Conservation (phyloP, 305 asterid genomes). For the Rubia balearica region DNA sequence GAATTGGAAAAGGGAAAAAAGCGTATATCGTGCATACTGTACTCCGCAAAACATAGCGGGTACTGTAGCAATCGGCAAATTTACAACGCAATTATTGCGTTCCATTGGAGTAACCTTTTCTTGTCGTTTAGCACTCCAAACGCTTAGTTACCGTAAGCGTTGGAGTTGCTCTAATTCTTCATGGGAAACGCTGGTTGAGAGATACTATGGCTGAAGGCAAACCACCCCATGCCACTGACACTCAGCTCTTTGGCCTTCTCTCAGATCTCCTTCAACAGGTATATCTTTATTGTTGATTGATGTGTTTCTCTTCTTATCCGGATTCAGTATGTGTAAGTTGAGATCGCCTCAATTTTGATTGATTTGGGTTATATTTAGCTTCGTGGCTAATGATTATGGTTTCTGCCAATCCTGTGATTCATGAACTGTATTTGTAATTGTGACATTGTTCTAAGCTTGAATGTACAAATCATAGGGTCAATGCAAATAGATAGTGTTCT, state of each 20-base stretch:
- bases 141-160: too few species aligned
- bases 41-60: too few species aligned
- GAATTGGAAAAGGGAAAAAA: too few species aligned
- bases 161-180: too few species aligned
- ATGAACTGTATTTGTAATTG: neutral
- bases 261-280: slow-evolving; percentile 75
- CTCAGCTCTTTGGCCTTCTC: slow-evolving; percentile 64
- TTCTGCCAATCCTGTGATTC: neutral
- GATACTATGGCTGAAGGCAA: slow-evolving; percentile 33
- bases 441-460: neutral
- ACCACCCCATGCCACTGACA: slow-evolving; percentile 40
- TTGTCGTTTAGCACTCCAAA: too few species aligned
- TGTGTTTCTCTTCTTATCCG: neutral
- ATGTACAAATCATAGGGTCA: neutral
- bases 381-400: neutral
- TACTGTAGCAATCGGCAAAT: too few species aligned
- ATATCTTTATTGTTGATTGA: neutral
- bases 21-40: too few species aligned
- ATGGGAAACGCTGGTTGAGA: too few species aligned
- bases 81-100: too few species aligned
- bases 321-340: neutral
- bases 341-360: neutral
- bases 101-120: too few species aligned
- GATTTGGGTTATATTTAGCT: slow-evolving; percentile 1
- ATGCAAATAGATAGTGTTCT: too few species aligned